Evolutionary conservation across 1,284 basidiomycete genomes (phyloP).

Genomic region (Polyporus tsugae): DNA sequence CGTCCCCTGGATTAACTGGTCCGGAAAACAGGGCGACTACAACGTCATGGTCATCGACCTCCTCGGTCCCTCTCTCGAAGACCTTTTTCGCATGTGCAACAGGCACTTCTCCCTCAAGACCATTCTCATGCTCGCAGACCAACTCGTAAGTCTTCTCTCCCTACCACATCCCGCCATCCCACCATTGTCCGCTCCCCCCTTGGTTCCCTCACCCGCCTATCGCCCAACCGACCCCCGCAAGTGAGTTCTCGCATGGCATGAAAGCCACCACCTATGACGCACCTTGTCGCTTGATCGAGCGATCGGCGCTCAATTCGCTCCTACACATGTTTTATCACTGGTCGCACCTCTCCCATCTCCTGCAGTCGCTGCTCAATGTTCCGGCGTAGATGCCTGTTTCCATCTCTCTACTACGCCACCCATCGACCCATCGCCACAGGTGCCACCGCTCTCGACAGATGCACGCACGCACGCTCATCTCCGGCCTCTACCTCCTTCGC

Average conservation of each 20-base stretch:
- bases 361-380: not conserved
- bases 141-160: slow-evolving; percentile 64
- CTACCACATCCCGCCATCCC: not conserved
- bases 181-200: not conserved
- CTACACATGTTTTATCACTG: not conserved
- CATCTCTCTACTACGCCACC: slow-evolving; percentile 8
- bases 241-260: not conserved
- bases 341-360: not conserved
- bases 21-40: slow-evolving; percentile 93
- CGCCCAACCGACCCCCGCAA: not conserved
- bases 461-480: slow-evolving; percentile 17
- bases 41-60: slow-evolving; percentile 98
- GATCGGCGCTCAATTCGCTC: not conserved
- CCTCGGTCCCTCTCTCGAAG: slow-evolving; percentile 92
- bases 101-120: slow-evolving; percentile 93
- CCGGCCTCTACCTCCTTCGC: slow-evolving; percentile 17
- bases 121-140: slow-evolving; percentile 90
- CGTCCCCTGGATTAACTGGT: slow-evolving; percentile 96
- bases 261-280: slow-evolving; percentile 18
- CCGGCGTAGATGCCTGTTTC: not conserved
- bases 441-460: not conserved
- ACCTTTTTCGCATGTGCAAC: slow-evolving; percentile 96
- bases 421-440: slow-evolving; percentile 6
- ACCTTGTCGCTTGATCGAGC: slow-evolving; percentile 8
- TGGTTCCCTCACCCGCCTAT: not conserved